Evolutionary conservation across 495 filamentous ascomycete species (phyloP).

Genomic region (Penicillium coffeae): DNA sequence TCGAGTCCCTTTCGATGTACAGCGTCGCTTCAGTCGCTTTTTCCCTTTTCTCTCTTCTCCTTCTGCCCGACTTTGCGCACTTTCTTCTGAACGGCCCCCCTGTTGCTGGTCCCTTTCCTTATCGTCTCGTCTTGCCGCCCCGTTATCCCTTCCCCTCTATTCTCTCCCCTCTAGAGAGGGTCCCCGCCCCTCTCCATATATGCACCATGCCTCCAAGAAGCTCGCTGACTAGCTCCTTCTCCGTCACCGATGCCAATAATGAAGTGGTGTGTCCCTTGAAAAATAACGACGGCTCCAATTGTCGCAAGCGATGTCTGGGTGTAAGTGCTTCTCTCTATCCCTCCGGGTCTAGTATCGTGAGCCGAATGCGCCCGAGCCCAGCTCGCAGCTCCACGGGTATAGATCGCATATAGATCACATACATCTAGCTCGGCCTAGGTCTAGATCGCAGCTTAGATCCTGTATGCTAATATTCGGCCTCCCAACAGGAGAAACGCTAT

Average conservation of each 20-base stretch:
- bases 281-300: slow-evolving; percentile 95
- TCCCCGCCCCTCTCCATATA: slow-evolving; percentile 26
- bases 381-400: too few relatives aligned
- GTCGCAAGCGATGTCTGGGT: slow-evolving; percentile 94
- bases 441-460: not conserved
- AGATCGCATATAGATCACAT: not conserved
- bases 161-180: slow-evolving; percentile 22
- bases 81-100: slow-evolving; percentile 6
- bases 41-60: slow-evolving; percentile 14
- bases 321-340: slow-evolving; percentile 56
- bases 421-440: not conserved
- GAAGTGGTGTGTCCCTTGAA: slow-evolving; percentile 95
- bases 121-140: slow-evolving; percentile 5
- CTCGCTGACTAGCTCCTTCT: slow-evolving; percentile 85
- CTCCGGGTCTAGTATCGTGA: slow-evolving; percentile 10
- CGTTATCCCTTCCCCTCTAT: slow-evolving; percentile 5
- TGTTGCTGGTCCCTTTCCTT: slow-evolving; percentile 2
- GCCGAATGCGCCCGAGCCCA: slow-evolving; percentile 14
- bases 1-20: slow-evolving; percentile 5
- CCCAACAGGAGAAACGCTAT: slow-evolving; percentile 84
- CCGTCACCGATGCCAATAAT: slow-evolving; percentile 85
- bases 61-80: slow-evolving; percentile 3
- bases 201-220: slow-evolving; percentile 80
- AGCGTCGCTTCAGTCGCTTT: not conserved
- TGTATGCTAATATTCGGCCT: not conserved